These are phyloP conservation scores for Trametopsis cervina DNA, from an alignment of 768 basidiomycete species.

Conservation along the genomic window DNA sequence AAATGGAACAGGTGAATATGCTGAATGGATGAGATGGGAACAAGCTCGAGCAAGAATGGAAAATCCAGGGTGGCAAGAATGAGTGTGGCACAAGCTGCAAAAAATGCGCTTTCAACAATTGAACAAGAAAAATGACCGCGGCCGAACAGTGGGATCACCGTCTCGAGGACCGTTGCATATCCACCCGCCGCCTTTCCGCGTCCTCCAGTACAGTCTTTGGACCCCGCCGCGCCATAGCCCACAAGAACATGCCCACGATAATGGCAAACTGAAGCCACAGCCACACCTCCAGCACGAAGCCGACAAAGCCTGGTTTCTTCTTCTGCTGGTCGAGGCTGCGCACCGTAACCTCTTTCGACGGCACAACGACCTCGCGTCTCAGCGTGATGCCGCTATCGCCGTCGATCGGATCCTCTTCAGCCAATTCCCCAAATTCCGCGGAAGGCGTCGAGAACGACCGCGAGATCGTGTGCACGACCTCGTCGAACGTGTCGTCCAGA, in stretches of 20 bases:
- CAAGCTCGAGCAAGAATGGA: too few relatives aligned
- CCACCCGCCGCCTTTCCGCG: slow-evolving; percentile 23
- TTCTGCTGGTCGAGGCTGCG: slow-evolving; percentile 7
- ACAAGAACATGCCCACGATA: slow-evolving; percentile 71
- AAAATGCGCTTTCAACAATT: too few relatives aligned
- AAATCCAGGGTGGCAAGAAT: too few relatives aligned
- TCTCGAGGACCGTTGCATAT: background rate
- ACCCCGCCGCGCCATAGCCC: slow-evolving; percentile 72
- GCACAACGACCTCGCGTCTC: slow-evolving; percentile 11
- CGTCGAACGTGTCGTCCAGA: slow-evolving; percentile 21
- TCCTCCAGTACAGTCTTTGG: slow-evolving; percentile 61
- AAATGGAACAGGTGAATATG: too few relatives aligned
- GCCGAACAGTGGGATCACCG: background rate
- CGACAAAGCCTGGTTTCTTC: slow-evolving; percentile 26
- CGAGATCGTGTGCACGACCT: slow-evolving; percentile 15
- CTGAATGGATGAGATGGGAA: too few relatives aligned
- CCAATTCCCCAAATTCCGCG: background rate
- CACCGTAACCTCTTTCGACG: slow-evolving; percentile 4
- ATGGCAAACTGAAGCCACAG: slow-evolving; percentile 77
- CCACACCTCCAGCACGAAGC: slow-evolving; percentile 68
- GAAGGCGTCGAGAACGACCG: slow-evolving; percentile 7
- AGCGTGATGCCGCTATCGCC: background rate
- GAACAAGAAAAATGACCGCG: too few relatives aligned
- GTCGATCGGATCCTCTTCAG: slow-evolving; percentile 2
- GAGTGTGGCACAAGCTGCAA: too few relatives aligned